These are phyloP conservation scores for Wickerhamiella alocasiicola DNA, from an alignment of 805 yeast species.

Conservation along the genomic window DNA sequence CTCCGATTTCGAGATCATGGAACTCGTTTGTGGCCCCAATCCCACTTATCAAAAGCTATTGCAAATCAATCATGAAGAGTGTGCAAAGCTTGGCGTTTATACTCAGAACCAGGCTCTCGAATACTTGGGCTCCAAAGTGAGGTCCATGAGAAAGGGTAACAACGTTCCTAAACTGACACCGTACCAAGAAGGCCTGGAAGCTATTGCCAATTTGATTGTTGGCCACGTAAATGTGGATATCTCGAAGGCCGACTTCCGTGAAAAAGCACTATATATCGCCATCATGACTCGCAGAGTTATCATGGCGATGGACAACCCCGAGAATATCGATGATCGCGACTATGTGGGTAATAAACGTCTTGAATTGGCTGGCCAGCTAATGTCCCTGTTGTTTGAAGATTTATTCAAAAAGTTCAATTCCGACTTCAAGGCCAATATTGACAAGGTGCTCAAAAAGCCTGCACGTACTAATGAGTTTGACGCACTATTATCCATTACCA, in stretches of 20 bases:
- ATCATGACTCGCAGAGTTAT: conserved; percentile 94
- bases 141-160: conserved; percentile 69
- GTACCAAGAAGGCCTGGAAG: conserved; percentile 92
- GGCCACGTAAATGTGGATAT: conserved; percentile 85
- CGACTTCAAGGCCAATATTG: conserved; percentile 89
- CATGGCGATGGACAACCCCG: conserved; percentile 89
- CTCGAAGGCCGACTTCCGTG: conserved; percentile 60
- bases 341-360: conserved; percentile 96
- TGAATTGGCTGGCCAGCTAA: conserved; percentile 93
- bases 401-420: conserved; percentile 90
- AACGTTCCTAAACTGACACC: conserved; percentile 68
- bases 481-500: conserved; percentile 77
- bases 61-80: conserved; percentile 88
- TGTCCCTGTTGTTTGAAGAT: conserved; percentile 92
- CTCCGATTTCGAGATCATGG: conserved; percentile 86
- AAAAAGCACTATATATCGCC: conserved; percentile 87
- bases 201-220: conserved; percentile 76
- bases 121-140: conserved; percentile 81
- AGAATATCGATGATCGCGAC: conserved; percentile 96
- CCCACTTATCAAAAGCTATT: conserved; percentile 83
- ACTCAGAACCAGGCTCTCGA: conserved; percentile 92
- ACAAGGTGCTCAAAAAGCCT: conserved; percentile 85
- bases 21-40: conserved; percentile 84
- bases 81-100: conserved; percentile 68
- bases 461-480: conserved; percentile 92